These are phyloP conservation scores for Cryptosporidium viatorum DNA, from an alignment of 169 alveolate species.

Conservation along the genomic window DNA sequence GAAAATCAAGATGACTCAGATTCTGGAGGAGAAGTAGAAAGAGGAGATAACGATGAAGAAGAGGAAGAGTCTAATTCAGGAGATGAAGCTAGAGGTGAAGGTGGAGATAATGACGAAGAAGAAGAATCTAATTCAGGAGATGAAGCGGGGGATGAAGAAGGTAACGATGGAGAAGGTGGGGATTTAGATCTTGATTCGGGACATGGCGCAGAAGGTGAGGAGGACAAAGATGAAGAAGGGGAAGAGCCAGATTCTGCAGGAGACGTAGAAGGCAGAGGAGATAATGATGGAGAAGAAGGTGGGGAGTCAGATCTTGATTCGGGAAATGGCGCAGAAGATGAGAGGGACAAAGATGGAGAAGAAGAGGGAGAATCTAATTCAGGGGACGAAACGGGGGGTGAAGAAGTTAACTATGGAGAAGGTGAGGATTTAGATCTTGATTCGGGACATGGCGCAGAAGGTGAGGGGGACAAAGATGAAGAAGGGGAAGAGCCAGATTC, in stretches of 20 bases:
- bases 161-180: neutral
- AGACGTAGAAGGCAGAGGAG: neutral
- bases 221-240: neutral
- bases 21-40: neutral
- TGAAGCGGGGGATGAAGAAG: neutral
- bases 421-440: neutral
- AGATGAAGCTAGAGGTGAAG: neutral
- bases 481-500: neutral
- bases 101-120: neutral
- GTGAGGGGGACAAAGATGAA: neutral
- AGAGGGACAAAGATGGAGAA: neutral
- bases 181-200: too few species aligned
- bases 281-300: neutral
- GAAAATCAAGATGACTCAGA: neutral
- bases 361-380: neutral
- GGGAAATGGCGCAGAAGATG: neutral
- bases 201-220: neutral
- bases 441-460: neutral
- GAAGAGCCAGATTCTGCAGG: neutral
- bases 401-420: neutral
- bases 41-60: neutral
- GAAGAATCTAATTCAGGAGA: neutral
- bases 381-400: neutral
- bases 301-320: slow-evolving; percentile 1
- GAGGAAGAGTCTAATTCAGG: neutral